A percentile compares a stretch with the other conserved stretches of the same genome.
Evolutionary conservation across 306 rosid species (phyloP).

Genomic region (Castanospermum australe): DNA sequence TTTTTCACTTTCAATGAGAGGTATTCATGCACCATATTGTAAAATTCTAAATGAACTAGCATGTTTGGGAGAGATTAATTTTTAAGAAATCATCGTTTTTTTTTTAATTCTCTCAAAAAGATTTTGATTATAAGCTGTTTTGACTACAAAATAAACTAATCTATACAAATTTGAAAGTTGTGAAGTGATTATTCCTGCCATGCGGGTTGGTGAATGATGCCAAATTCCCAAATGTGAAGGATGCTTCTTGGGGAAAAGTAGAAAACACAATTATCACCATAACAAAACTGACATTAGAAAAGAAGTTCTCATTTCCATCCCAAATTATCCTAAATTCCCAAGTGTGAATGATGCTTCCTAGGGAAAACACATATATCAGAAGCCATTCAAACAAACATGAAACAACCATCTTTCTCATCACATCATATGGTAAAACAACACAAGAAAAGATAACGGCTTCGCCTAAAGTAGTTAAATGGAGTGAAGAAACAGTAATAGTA

Average conservation of each 20-base stretch:
- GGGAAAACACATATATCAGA: neutral
- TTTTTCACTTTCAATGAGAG: neutral
- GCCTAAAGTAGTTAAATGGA: neutral
- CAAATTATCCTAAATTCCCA: neutral
- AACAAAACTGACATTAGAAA: neutral
- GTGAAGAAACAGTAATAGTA: conserved; percentile 19
- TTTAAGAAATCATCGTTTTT: too few relatives aligned
- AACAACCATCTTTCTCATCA: neutral
- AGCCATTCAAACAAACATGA: neutral
- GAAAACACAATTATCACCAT: too few relatives aligned
- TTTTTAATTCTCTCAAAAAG: too few relatives aligned
- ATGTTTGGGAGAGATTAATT: too few relatives aligned
- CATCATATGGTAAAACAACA: neutral
- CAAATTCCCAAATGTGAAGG: too few relatives aligned
- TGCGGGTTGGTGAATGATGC: too few relatives aligned
- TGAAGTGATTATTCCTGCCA: neutral
- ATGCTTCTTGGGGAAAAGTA: too few relatives aligned
- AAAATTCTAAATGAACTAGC: neutral
- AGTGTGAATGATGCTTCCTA: neutral
- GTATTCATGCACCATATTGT: neutral
- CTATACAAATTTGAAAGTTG: too few relatives aligned
- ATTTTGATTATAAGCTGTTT: too few relatives aligned
- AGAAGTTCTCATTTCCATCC: neutral
- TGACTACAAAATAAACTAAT: too few relatives aligned
- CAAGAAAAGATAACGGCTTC: neutral